Base-by-base conservation (phyloP, 371 early-diverging fungal species). In the Zancudomyces culisetae region DNA sequence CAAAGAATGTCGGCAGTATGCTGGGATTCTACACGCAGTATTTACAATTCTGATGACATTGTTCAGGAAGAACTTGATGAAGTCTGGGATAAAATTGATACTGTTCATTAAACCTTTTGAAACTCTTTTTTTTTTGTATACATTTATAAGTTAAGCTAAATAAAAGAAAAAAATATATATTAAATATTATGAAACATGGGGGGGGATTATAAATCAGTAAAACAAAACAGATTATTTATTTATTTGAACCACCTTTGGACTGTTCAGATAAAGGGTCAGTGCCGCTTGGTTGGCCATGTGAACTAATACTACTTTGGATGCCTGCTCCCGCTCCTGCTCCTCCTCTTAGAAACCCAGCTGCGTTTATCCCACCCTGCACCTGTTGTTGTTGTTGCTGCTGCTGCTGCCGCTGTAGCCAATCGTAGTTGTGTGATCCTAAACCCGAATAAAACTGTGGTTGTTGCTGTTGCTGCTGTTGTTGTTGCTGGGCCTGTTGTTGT, bases 1-100 rank as follows among this genome's bases (percentile, higher is more conserved):
- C 87, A 87, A 60, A 68, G 83, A 6, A 67, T 87, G 51, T 78
- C 79, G 1, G 63, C 72, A 22, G 57, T 90, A 0, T 54, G 82
- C 26, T 77, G 80, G 51, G 87, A 85, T 52, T 72, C 77, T 51
- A 67, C 60, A 19, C 61, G 60, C 52, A 59, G 57, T 29, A 24
- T 58, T 30, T 27, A 53, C 29, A 29, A 48, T 0, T n/a, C n/a
- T n/a, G 54, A 47, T 21, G 61, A 57, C 49, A 49, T 50, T 23
- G 66, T 64, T 24, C 54, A 49, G 28, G 46, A 49, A 28, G 64
- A 66, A 42, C 50, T 57, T 30, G 64, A 66, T 42, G 55, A 49
- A 4, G 60, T 66, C 48, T 66, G 66, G 66, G 56, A 60, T 43
- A 49, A 29, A 42, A 66, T 66, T 64, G 56, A 52, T 24, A 55